phyloP scores from a whole-genome alignment of 2,329 filamentous ascomycete genomes.

The Fusarium citri region DNA sequence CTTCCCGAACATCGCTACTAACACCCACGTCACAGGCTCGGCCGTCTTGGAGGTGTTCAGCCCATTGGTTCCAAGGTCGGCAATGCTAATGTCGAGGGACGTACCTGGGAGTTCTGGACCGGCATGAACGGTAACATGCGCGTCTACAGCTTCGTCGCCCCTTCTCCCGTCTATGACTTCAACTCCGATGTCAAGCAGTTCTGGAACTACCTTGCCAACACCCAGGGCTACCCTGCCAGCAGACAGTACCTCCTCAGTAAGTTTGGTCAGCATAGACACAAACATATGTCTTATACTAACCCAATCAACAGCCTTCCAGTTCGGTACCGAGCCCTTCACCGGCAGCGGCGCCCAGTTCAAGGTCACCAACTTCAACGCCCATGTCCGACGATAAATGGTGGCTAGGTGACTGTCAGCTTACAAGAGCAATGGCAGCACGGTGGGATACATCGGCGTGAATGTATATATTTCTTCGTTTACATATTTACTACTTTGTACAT shows the following conservation, averaged over 20 bases:
- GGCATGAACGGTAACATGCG: conserved; percentile 23
- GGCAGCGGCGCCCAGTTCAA: conserved; percentile 10
- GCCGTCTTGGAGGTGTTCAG: conserved; percentile 2
- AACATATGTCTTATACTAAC: neutral
- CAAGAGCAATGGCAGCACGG: neutral
- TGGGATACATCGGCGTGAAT: too few species aligned
- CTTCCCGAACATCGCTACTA: neutral
- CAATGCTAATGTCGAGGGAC: conserved; percentile 12
- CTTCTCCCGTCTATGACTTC: conserved; percentile 12
- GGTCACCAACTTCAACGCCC: conserved; percentile 22
- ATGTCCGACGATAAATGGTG: neutral
- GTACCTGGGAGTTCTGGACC: conserved; percentile 15
- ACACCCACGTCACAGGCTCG: neutral
- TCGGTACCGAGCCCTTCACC: conserved; percentile 21
- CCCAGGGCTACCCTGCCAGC: conserved; percentile 11
- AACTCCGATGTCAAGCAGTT: conserved; percentile 29
- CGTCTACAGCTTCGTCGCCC: conserved; percentile 17
- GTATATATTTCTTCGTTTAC: conserved; percentile 3
- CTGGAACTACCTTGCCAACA: conserved; percentile 22
- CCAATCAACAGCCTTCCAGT: conserved; percentile 4
- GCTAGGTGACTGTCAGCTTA: neutral
- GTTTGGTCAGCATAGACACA: neutral
- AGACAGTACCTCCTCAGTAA: conserved; percentile 20
- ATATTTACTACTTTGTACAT: conserved; percentile 5
- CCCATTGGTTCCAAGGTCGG: conserved; percentile 12